Conservation (phyloP, 257 asterid species). For the Lithospermum erythrorhizon region DNA sequence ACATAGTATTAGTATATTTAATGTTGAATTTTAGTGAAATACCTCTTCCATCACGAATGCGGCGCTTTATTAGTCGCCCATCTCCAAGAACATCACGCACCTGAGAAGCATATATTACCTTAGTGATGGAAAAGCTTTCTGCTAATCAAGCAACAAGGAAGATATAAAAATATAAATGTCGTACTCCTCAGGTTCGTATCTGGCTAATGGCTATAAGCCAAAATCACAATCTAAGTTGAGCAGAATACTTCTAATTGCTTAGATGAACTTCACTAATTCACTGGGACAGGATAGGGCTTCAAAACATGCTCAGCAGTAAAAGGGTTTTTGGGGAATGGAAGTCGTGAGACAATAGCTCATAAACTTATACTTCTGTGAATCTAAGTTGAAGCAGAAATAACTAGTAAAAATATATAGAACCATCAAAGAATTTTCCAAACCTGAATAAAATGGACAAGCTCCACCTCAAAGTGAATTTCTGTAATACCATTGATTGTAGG, state of each 20-base stretch:
- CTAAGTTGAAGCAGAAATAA: neutral
- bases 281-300: neutral
- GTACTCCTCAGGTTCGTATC: neutral
- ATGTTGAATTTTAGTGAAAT: neutral
- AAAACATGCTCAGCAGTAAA: neutral
- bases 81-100: slow-evolving; percentile 98
- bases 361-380: neutral
- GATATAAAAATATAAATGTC: neutral
- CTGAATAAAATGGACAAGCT: slow-evolving; percentile 83
- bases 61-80: slow-evolving; percentile 91
- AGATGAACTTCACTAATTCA: neutral
- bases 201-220: neutral
- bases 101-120: slow-evolving; percentile 23
- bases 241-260: neutral
- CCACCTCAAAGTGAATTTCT: slow-evolving; percentile 90
- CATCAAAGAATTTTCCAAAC: slow-evolving; percentile 19
- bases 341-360: neutral
- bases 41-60: slow-evolving; percentile 91
- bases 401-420: neutral
- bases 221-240: neutral
- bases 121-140: neutral
- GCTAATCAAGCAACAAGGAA: neutral
- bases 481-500: slow-evolving; percentile 46
- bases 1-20: neutral
- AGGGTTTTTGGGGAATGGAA: neutral